Base-by-base conservation (phyloP, 805 yeast genomes). In the Ogataea zsoltii region DNA sequence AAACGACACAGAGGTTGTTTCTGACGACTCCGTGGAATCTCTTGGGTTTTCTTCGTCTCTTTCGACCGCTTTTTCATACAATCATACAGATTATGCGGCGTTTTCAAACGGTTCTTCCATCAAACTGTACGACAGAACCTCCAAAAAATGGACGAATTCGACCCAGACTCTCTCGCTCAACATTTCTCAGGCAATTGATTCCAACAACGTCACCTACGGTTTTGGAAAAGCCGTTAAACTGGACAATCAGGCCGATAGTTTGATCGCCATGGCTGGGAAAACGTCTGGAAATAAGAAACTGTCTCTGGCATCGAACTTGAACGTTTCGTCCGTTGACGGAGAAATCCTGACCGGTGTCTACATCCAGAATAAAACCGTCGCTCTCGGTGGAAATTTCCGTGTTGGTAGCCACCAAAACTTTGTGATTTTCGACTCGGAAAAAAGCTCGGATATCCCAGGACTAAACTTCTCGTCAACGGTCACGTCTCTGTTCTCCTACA, bases 301-400 rank as follows among this genome's bases (percentile, higher is more conserved):
- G 7, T 16, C 5, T 29, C 35, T 4, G 3, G 15, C 12, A 5
- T 5, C 25, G 9, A 21, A 21, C 7, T 21, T 21, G 9, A 9
- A 21, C 23, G 7, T 38, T 49, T 25, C 29, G 30, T 12, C 31
- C 31, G 33, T 36, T 12, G 46, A 34, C 5, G 50, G 57, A n/a
- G 53, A 50, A 3, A 54, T 59, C 40, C 38, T 57, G 19, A 46
- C 70, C 2, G 75, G 80, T 1, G 61, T 62, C 41, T 75, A 70
- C 44, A 59, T 77, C 26, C 83, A 86, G 58, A 67, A 68, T 11
- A 60, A 82, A 0, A 49, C 74, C 10, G 66, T 82, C 33, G 75
- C 77, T 0, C 63, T 85, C 39, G 90, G 87, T 7, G 94, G 92
- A 16, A 62, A 67, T 3, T 82, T 83, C 56, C 60, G 56, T 7